Conservation (phyloP, 2,329 filamentous ascomycete genomes). For the Pestalotiopsis sp. region DNA sequence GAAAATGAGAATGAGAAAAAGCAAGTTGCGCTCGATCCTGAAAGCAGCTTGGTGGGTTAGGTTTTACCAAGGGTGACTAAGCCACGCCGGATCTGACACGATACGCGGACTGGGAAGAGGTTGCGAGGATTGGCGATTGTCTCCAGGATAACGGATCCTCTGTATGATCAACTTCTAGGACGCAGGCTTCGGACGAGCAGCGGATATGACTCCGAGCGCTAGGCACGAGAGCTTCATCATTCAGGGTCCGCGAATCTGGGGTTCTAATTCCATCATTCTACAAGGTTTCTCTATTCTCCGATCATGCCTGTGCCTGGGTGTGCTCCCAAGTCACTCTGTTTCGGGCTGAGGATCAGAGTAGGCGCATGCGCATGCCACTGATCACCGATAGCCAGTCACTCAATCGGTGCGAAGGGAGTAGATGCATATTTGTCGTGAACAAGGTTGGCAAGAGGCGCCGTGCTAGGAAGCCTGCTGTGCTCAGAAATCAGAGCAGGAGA, state of each 20-base stretch:
- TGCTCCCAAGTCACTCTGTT: no score
- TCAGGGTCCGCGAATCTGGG: background rate
- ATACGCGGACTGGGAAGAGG: background rate
- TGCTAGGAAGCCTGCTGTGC: background rate
- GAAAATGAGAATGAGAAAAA: background rate
- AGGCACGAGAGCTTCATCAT: background rate
- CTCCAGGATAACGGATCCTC: conserved; percentile 1
- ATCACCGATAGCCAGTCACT: no score
- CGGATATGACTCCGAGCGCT: background rate
- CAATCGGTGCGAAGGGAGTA: background rate
- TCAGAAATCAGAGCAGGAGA: background rate
- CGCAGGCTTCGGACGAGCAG: background rate
- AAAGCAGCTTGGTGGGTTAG: conserved; percentile 1
- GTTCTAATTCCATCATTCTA: background rate
- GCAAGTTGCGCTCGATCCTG: background rate
- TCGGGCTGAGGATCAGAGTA: no score
- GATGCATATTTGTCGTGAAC: background rate
- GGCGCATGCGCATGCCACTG: no score
- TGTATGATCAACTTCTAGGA: background rate
- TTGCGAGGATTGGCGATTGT: background rate
- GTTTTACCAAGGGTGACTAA: background rate
- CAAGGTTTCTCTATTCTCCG: no score
- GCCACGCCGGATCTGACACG: background rate
- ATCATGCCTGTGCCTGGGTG: no score
- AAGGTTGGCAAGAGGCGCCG: background rate